phyloP scores from a whole-genome alignment of 805 yeast genomes.

The Wickerhamia fluorescens region DNA sequence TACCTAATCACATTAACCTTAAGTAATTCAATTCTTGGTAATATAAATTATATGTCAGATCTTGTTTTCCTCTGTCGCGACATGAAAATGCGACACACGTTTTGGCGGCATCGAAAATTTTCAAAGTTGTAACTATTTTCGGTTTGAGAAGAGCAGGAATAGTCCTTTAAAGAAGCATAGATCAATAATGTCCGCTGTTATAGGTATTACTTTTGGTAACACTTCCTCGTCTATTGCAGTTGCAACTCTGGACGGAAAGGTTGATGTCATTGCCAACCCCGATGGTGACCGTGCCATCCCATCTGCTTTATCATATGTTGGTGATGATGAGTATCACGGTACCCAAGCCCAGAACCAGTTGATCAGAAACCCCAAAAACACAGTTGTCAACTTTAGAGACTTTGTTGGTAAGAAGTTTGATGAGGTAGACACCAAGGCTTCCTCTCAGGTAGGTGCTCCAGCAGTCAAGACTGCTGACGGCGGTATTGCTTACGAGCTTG shows the following conservation, averaged over 20 bases:
- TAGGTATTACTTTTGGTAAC: conserved; percentile 96
- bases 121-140: too few species aligned
- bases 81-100: too few species aligned
- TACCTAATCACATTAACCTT: too few species aligned
- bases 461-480: conserved; percentile 53
- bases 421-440: conserved; percentile 60
- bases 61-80: too few species aligned
- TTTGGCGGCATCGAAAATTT: too few species aligned
- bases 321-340: conserved; percentile 95
- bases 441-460: conserved; percentile 50
- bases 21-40: too few species aligned
- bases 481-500: conserved; percentile 57
- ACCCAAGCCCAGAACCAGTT: conserved; percentile 91
- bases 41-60: too few species aligned
- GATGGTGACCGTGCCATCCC: conserved; percentile 98
- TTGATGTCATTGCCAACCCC: conserved; percentile 96
- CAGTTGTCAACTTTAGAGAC: conserved; percentile 90
- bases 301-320: conserved; percentile 84
- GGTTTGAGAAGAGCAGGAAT: too few species aligned
- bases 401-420: conserved; percentile 71
- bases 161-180: conserved; percentile 2
- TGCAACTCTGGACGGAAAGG: conserved; percentile 78
- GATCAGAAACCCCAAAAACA: conserved; percentile 81
- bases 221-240: conserved; percentile 92
- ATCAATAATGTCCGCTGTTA: conserved; percentile 46